Evolutionary conservation across 352 stramenopile species (phyloP).

Genomic region (Phytopythium vexans): DNA sequence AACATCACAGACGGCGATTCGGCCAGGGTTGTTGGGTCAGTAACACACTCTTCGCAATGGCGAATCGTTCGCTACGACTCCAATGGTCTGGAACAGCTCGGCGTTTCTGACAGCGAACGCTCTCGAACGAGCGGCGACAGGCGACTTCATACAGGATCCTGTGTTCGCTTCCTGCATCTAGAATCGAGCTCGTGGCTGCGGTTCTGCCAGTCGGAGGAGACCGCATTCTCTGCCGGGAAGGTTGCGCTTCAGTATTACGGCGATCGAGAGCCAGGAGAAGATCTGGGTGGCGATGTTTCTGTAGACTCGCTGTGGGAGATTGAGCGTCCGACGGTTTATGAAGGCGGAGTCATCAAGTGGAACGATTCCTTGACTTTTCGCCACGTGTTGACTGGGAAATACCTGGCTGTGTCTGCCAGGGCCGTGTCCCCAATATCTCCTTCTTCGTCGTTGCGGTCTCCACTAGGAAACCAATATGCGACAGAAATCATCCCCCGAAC

Average conservation of each 20-base stretch:
- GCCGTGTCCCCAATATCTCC: slow-evolving; percentile 5
- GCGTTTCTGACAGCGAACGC: slow-evolving; percentile 1
- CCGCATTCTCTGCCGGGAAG: slow-evolving; percentile 3
- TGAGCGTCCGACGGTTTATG: slow-evolving; percentile 38
- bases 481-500: slow-evolving; percentile 21
- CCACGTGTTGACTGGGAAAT: slow-evolving; percentile 54
- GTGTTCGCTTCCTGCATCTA: slow-evolving; percentile 60
- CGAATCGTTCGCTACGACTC: slow-evolving; percentile 56
- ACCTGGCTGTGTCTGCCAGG: slow-evolving; percentile 34
- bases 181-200: slow-evolving; percentile 66
- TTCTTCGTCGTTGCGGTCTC: slow-evolving; percentile 15
- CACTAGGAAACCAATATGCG: slow-evolving; percentile 8
- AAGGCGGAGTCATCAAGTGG: slow-evolving; percentile 60
- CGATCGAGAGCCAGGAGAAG: slow-evolving; percentile 34
- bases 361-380: slow-evolving; percentile 43
- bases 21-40: slow-evolving; percentile 46
- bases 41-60: slow-evolving; percentile 56
- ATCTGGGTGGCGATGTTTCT: slow-evolving; percentile 23
- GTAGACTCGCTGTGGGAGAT: slow-evolving; percentile 66
- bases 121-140: slow-evolving; percentile 7
- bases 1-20: slow-evolving; percentile 25
- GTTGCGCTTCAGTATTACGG: slow-evolving; percentile 49
- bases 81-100: slow-evolving; percentile 11
- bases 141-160: slow-evolving; percentile 46
- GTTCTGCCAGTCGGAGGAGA: slow-evolving; percentile 10